Base-by-base conservation (phyloP, 306 rosid species). In the Casuarina equisetifolia region DNA sequence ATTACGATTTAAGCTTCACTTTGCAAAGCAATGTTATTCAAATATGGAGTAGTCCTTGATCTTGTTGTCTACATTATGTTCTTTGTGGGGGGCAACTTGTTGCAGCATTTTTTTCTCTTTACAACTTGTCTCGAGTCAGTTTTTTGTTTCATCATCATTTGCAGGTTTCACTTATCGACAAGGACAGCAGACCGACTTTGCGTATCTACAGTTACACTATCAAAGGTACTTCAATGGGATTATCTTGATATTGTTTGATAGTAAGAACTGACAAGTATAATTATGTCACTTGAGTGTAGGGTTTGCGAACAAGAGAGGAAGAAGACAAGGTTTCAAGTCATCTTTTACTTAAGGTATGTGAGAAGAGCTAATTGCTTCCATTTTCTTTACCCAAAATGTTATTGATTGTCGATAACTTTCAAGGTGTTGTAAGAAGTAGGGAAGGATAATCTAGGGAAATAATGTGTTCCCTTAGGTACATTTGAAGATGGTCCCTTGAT, bases 151-250 rank as follows among this genome's bases (percentile, higher is more conserved):
- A 74, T 77, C 66, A 39, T 81, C 40, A 53, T 78, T 35, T 80
- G 10, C 80, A 94, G 98, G 83, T 87, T 90, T 87, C 76, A 85
- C 81, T 81, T 94, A 86, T 92, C 98, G 79, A 90, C 97, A 76
- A 89, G 98, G 80, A 89, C 93, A 64, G 86, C 97, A 3, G 87
- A 94, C 75, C 90, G 85, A 67, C 88, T 86, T 75, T 90, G 88
- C 87, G 79, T 81, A 53, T 92, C 97, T 40, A 72, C 76, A 54
- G 93, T 94, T 85, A 92, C 91, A 44, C 82, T 94, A 73, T 69
- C 93, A 43, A 91, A 94, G 93, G 98, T 92, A 78, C 12, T 48
- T 74, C 50, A 62, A 72, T 25, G 52, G 72, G 49, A 72, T 64
- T 44, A 50, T 66, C 43, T 64, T 19, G 69, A 48, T 73, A 61